phyloP scores from a whole-genome alignment of 805 yeast genomes.

The Pichia sporocuriosa region DNA sequence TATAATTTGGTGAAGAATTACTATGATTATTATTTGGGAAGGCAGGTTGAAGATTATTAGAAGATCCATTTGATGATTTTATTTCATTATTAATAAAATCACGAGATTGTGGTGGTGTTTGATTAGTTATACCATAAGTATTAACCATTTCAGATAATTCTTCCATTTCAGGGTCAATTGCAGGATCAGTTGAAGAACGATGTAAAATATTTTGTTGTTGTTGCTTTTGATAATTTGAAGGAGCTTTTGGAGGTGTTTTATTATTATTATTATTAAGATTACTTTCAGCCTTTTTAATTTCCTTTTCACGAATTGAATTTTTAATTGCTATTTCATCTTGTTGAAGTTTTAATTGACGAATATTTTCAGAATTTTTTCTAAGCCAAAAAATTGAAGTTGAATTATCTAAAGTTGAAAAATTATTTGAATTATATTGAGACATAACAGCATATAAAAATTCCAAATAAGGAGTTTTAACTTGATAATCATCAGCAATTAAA shows the following conservation, averaged over 20 bases:
- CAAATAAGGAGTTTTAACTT: slow-evolving; percentile 81
- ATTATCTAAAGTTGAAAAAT: slow-evolving; percentile 32
- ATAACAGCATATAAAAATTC: slow-evolving; percentile 78
- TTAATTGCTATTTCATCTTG: slow-evolving; percentile 22
- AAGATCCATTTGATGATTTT: slow-evolving; percentile 15
- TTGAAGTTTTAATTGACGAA: slow-evolving; percentile 22
- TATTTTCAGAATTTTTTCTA: slow-evolving; percentile 27
- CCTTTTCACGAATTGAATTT: slow-evolving; percentile 26
- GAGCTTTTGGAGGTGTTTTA: slow-evolving; percentile 5
- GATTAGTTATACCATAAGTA: slow-evolving; percentile 24
- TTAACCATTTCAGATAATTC: slow-evolving; percentile 29
- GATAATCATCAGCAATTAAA: slow-evolving; percentile 80
- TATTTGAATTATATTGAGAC: slow-evolving; percentile 53
- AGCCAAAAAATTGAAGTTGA: slow-evolving; percentile 25
- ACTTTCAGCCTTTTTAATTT: slow-evolving; percentile 16
- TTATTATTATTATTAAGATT: not conserved
- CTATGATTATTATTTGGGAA: slow-evolving; percentile 15
- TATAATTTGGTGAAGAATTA: slow-evolving; percentile 24
- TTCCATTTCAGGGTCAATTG: slow-evolving; percentile 25
- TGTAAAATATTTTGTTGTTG: slow-evolving; percentile 8
- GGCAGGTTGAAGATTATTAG: slow-evolving; percentile 17
- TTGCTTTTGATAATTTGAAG: slow-evolving; percentile 10
- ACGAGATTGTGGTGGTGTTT: slow-evolving; percentile 17
- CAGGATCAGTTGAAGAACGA: slow-evolving; percentile 16
- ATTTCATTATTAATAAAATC: slow-evolving; percentile 6